Percentiles rank a stretch among this genome's conserved stretches.
Conservation (phyloP, 169 alveolate species). For the Plasmodium inui region DNA sequence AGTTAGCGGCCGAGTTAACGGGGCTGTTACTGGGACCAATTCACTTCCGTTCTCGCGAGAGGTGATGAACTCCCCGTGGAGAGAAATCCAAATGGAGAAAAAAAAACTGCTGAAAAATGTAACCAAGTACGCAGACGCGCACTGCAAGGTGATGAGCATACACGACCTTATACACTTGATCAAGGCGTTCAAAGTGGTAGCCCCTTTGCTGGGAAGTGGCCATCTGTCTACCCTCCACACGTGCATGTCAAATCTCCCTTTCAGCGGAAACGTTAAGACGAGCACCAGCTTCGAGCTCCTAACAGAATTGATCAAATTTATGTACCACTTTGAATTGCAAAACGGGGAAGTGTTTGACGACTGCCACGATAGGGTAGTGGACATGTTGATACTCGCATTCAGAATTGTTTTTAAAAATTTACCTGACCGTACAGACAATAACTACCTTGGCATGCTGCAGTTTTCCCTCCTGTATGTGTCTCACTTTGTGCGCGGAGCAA, state of each 20-base stretch:
- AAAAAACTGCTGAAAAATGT: background rate
- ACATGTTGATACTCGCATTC: background rate
- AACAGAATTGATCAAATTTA: slow-evolving; percentile 39
- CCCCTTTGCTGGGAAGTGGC: background rate
- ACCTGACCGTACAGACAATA: slow-evolving; percentile 27
- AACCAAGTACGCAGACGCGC: background rate
- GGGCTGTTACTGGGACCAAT: too few relatives aligned
- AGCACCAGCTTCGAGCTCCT: slow-evolving; percentile 23
- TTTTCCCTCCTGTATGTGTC: slow-evolving; percentile 32
- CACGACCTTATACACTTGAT: slow-evolving; percentile 37
- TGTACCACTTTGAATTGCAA: slow-evolving; percentile 41
- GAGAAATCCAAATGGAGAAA: slow-evolving; percentile 15
- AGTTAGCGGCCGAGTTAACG: background rate
- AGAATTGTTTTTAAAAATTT: slow-evolving; percentile 23
- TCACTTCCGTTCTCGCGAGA: background rate
- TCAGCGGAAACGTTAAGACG: background rate
- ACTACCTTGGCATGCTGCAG: slow-evolving; percentile 63
- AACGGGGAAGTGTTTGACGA: slow-evolving; percentile 4
- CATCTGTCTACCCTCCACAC: background rate
- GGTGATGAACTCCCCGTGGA: background rate
- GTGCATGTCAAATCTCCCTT: background rate
- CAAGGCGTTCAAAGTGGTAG: slow-evolving; percentile 27
- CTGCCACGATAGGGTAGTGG: background rate
- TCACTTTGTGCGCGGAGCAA: slow-evolving; percentile 21
- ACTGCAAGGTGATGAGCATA: background rate